A percentile compares a stretch with the other conserved stretches of the same genome.
Evolutionary conservation across 2,329 filamentous ascomycete species (phyloP).

Genomic region (Colletotrichum tropicale): DNA sequence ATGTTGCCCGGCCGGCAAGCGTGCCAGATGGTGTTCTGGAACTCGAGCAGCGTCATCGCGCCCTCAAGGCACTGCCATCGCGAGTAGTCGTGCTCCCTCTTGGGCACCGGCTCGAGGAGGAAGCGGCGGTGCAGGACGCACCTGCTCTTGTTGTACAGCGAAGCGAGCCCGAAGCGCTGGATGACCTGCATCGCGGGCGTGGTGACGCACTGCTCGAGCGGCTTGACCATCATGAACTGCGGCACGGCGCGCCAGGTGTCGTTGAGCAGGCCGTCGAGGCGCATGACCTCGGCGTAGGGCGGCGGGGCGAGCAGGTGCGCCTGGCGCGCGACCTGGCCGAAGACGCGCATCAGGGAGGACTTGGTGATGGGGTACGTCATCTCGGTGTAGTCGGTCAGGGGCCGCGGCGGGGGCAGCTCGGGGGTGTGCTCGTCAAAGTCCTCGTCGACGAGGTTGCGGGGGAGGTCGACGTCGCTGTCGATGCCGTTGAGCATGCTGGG

Average conservation of each 20-base stretch:
- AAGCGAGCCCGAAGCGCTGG: constrained; percentile 56
- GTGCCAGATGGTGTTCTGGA: constrained; percentile 52
- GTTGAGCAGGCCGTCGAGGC: constrained; percentile 49
- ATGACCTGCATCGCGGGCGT: constrained; percentile 52
- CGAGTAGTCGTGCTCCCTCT: constrained; percentile 55
- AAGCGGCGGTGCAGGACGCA: constrained; percentile 62
- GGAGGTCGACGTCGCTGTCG: constrained; percentile 66
- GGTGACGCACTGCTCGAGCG: constrained; percentile 53
- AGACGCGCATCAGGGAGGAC: constrained; percentile 49
- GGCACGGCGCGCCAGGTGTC: constrained; percentile 52
- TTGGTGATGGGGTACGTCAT: constrained; percentile 62
- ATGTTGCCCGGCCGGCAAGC: constrained; percentile 58
- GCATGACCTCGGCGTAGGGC: constrained; percentile 53
- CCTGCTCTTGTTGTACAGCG: constrained; percentile 59
- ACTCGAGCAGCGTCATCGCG: constrained; percentile 50
- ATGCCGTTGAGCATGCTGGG: constrained; percentile 69
- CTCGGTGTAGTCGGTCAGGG: constrained; percentile 63
- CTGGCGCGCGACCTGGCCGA: constrained; percentile 54
- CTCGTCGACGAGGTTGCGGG: constrained; percentile 67
- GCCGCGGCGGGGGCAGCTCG: constrained; percentile 60
- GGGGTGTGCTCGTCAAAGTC: constrained; percentile 64
- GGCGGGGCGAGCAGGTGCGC: constrained; percentile 54
- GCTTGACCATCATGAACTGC: constrained; percentile 49
- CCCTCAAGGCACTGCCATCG: constrained; percentile 54
- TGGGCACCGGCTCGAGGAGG: constrained; percentile 45